Evolutionary conservation across 495 filamentous ascomycete species (phyloP).

Genomic region (Aspergillus bertholletiae): DNA sequence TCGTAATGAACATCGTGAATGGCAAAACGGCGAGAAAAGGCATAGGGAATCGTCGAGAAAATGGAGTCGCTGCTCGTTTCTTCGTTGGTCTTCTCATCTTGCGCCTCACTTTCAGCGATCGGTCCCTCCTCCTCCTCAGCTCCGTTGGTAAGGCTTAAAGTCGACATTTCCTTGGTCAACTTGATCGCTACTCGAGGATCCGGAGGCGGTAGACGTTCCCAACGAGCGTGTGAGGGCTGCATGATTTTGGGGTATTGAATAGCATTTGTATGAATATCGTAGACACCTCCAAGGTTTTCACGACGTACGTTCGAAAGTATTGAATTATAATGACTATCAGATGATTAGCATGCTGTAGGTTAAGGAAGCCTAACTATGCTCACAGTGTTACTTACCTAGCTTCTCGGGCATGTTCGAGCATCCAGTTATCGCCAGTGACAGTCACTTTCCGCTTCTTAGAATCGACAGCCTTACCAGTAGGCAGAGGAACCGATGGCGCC

Average conservation of each 20-base stretch:
- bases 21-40: constrained; percentile 69
- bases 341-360: constrained; percentile 13
- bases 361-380: constrained; percentile 1
- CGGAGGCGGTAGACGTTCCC: constrained; percentile 59
- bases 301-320: constrained; percentile 60
- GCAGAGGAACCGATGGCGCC: constrained; percentile 70
- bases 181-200: constrained; percentile 24
- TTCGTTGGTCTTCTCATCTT: constrained; percentile 11
- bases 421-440: constrained; percentile 97
- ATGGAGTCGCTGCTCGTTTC: constrained; percentile 21
- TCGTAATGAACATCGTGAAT: constrained; percentile 69
- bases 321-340: constrained; percentile 73
- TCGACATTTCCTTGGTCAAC: constrained; percentile 34
- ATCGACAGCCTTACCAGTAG: constrained; percentile 66
- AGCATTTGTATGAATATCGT: constrained; percentile 88
- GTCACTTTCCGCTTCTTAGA: constrained; percentile 78
- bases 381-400: constrained; percentile 61
- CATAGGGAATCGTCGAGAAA: constrained; percentile 62
- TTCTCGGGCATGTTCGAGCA: constrained; percentile 86
- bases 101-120: constrained; percentile 7
- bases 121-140: constrained; percentile 20
- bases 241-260: constrained; percentile 84
- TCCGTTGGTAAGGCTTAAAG: constrained; percentile 34
- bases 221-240: constrained; percentile 83
- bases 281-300: constrained; percentile 68